Conservation (phyloP, 2,329 filamentous ascomycete species). For the Ophiosphaerella narmari region DNA sequence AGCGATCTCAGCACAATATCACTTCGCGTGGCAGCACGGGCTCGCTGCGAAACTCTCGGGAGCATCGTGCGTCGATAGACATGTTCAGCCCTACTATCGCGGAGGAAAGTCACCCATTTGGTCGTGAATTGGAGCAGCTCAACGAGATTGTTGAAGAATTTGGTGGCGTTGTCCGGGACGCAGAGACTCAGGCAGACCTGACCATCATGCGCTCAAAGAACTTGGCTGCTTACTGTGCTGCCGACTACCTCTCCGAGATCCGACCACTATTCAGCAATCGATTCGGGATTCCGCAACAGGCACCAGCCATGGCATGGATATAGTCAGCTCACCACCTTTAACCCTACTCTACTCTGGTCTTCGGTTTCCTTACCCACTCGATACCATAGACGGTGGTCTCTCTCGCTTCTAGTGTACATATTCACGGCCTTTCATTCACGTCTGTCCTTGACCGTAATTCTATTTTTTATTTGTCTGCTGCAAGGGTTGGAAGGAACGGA, state of each 20-base stretch:
- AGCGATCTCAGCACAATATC: constrained; percentile 61
- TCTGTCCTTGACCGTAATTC: constrained; percentile 24
- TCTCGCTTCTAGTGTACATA: constrained; percentile 24
- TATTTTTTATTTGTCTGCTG: constrained; percentile 19
- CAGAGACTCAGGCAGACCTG: constrained; percentile 74
- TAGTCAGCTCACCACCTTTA: constrained; percentile 11
- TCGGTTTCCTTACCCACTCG: constrained; percentile 7
- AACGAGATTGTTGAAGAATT: constrained; percentile 93
- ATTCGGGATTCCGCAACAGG: constrained; percentile 24
- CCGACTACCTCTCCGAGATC: constrained; percentile 85
- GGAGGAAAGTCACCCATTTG: constrained; percentile 72
- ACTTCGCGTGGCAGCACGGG: constrained; percentile 53
- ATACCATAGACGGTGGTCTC: constrained; percentile 18
- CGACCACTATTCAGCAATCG: constrained; percentile 58
- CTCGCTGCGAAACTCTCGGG: constrained; percentile 60
- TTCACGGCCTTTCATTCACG: constrained; percentile 10
- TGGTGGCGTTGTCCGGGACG: constrained; percentile 61
- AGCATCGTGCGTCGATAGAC: constrained; percentile 55
- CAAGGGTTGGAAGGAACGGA: constrained; percentile 15
- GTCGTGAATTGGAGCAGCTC: constrained; percentile 86
- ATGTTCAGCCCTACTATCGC: constrained; percentile 46
- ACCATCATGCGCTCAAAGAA: constrained; percentile 70
- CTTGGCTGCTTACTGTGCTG: constrained; percentile 73
- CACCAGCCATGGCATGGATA: constrained; percentile 43
- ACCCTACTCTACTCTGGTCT: not conserved